These are phyloP conservation scores for Starmerella tilneyi DNA, from an alignment of 805 yeast genomes.

Conservation along the genomic window DNA sequence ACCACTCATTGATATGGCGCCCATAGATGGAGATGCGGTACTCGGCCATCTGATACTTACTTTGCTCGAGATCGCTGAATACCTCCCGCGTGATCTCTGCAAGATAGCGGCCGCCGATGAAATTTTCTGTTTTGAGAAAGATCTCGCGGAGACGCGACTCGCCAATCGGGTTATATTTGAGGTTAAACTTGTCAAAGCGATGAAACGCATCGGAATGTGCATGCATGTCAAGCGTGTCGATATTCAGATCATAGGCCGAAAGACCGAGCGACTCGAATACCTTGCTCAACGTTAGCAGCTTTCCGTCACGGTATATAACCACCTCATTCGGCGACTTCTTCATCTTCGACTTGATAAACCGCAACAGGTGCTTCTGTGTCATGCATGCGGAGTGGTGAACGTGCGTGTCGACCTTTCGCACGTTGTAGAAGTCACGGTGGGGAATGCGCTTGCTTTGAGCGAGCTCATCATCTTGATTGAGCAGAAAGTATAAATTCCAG, in stretches of 20 bases:
- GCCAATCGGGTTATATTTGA: conserved; percentile 96
- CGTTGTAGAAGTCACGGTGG: conserved; percentile 94
- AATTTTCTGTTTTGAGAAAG: conserved; percentile 90
- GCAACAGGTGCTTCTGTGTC: conserved; percentile 92
- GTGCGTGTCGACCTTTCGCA: conserved; percentile 94
- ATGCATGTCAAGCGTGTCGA: conserved; percentile 97
- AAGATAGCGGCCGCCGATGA: conserved; percentile 72
- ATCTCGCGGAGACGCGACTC: conserved; percentile 96
- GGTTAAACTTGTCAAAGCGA: conserved; percentile 91
- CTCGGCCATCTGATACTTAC: conserved; percentile 96
- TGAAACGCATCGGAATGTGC: conserved; percentile 98
- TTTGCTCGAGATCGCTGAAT: conserved; percentile 82
- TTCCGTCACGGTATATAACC: conserved; percentile 88
- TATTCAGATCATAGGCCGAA: conserved; percentile 88
- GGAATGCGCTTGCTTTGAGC: conserved; percentile 86
- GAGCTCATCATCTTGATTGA: conserved; percentile 88
- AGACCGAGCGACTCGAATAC: conserved; percentile 85
- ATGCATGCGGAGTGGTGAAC: conserved; percentile 98
- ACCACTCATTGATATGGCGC: conserved; percentile 85
- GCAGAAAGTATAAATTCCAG: conserved; percentile 80
- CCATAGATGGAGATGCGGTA: conserved; percentile 93
- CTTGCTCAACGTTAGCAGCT: conserved; percentile 71
- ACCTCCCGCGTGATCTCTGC: conserved; percentile 94
- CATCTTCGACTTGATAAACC: conserved; percentile 90
- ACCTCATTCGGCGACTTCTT: conserved; percentile 77